Conservation (phyloP, 1,284 basidiomycete genomes). For the Rhizopogon parksii region DNA sequence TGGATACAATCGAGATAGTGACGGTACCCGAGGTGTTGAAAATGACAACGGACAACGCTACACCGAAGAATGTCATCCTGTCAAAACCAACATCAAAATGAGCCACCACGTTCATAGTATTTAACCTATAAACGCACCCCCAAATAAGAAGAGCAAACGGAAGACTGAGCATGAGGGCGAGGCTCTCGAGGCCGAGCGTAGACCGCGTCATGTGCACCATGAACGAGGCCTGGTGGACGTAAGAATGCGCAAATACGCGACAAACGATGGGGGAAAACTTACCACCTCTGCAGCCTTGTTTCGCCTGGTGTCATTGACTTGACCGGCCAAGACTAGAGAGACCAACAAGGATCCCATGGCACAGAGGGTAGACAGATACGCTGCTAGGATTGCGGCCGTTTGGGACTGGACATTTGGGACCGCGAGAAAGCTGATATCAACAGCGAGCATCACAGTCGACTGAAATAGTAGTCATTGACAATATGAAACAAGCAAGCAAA, state of each 20-base stretch:
- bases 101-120: neutral
- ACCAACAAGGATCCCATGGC: constrained; percentile 4
- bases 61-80: constrained; percentile 6
- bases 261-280: neutral
- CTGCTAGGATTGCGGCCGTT: neutral
- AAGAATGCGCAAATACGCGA: too few species aligned
- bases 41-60: constrained; percentile 1
- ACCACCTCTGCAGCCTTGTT: neutral
- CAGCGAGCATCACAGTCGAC: constrained; percentile 8
- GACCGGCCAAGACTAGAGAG: neutral
- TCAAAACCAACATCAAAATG: neutral
- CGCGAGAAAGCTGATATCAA: constrained; percentile 6
- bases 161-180: constrained; percentile 24
- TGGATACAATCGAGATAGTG: neutral
- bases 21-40: neutral
- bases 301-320: neutral
- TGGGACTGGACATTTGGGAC: neutral
- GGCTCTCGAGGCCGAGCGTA: constrained; percentile 13
- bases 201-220: neutral
- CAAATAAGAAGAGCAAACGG: constrained; percentile 28
- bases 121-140: constrained; percentile 4
- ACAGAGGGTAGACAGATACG: constrained; percentile 4
- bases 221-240: neutral
- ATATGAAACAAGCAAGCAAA: neutral
- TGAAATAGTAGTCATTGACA: neutral